A percentile compares a stretch with the other conserved stretches of the same genome.
These are phyloP conservation scores for Peronospora destructor DNA, from an alignment of 352 stramenopile species.

Conservation along the genomic window DNA sequence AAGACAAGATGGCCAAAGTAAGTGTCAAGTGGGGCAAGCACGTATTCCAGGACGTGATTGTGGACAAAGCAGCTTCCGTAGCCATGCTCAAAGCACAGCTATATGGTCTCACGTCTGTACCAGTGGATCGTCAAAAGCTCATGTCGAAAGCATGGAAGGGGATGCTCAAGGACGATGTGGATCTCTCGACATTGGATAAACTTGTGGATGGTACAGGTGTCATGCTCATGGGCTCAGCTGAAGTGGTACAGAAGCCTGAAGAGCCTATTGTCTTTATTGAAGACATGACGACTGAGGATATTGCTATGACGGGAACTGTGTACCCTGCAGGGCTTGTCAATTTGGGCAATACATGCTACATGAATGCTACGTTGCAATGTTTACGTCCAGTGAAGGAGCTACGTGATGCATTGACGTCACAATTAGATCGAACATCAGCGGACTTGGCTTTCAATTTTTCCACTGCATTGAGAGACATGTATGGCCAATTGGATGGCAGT, in stretches of 20 bases:
- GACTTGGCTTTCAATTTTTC: constrained; percentile 72
- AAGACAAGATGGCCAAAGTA: constrained; percentile 44
- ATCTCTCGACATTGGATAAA: constrained; percentile 49
- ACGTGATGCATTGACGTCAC: constrained; percentile 65
- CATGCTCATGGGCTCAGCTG: constrained; percentile 93
- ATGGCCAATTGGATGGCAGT: constrained; percentile 61
- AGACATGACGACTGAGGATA: constrained; percentile 77
- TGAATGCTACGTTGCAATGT: constrained; percentile 93
- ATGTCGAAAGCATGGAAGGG: constrained; percentile 88
- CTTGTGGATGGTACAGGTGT: constrained; percentile 58
- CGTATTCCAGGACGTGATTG: constrained; percentile 51
- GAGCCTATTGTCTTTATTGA: constrained; percentile 81
- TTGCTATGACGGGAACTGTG: constrained; percentile 71
- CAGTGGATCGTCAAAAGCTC: constrained; percentile 82
- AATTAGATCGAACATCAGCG: constrained; percentile 43
- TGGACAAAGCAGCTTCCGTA: constrained; percentile 64
- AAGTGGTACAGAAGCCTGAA: constrained; percentile 84
- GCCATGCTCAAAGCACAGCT: constrained; percentile 78
- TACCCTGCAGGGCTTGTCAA: constrained; percentile 91
- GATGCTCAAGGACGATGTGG: constrained; percentile 83
- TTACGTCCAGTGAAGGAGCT: constrained; percentile 89
- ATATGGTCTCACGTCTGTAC: constrained; percentile 73
- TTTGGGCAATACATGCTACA: constrained; percentile 89
- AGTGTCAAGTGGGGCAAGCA: constrained; percentile 87
- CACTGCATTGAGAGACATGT: constrained; percentile 74